A percentile compares a stretch with the other conserved stretches of the same genome.
Evolutionary conservation across 2,329 filamentous ascomycete species (phyloP).

Genomic region (Rhinocladiella mackenziei): DNA sequence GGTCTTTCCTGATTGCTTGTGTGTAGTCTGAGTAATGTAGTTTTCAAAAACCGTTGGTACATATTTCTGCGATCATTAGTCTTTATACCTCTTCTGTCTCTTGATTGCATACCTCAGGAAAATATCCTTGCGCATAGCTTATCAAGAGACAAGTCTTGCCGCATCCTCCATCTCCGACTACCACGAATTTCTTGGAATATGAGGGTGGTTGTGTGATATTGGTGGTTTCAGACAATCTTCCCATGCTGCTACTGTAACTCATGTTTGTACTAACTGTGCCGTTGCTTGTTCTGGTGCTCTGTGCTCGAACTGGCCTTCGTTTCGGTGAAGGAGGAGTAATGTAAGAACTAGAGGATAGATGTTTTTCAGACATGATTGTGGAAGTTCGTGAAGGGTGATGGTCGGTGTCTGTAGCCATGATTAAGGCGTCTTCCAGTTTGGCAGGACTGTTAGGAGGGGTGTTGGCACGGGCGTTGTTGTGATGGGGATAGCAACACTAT

Average conservation of each 20-base stretch:
- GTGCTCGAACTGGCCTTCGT: slow-evolving; percentile 48
- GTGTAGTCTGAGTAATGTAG: slow-evolving; percentile 96
- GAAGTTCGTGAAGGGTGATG: slow-evolving; percentile 21
- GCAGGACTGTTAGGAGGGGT: not conserved
- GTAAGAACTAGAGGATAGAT: slow-evolving; percentile 20
- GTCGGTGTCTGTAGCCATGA: slow-evolving; percentile 18
- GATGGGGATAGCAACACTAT: slow-evolving; percentile 21
- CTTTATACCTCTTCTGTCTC: not conserved
- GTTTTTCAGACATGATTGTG: slow-evolving; percentile 29
- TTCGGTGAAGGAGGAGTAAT: slow-evolving; percentile 35
- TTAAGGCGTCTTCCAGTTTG: too few relatives aligned
- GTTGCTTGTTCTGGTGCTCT: slow-evolving; percentile 68
- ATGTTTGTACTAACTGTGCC: slow-evolving; percentile 83
- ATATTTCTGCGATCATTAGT: slow-evolving; percentile 71
- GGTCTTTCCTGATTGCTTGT: slow-evolving; percentile 82
- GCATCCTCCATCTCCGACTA: slow-evolving; percentile 95
- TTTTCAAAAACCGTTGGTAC: slow-evolving; percentile 99
- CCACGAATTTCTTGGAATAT: slow-evolving; percentile 98
- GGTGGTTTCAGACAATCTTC: slow-evolving; percentile 73
- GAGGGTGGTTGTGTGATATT: slow-evolving; percentile 84
- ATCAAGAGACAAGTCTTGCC: slow-evolving; percentile 98
- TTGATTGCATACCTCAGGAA: slow-evolving; percentile 74
- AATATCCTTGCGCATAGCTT: slow-evolving; percentile 97
- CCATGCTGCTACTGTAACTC: slow-evolving; percentile 63
- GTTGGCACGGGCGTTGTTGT: slow-evolving; percentile 1